These are phyloP conservation scores for Penicillium daleae DNA, from an alignment of 495 filamentous ascomycete genomes.

Conservation along the genomic window DNA sequence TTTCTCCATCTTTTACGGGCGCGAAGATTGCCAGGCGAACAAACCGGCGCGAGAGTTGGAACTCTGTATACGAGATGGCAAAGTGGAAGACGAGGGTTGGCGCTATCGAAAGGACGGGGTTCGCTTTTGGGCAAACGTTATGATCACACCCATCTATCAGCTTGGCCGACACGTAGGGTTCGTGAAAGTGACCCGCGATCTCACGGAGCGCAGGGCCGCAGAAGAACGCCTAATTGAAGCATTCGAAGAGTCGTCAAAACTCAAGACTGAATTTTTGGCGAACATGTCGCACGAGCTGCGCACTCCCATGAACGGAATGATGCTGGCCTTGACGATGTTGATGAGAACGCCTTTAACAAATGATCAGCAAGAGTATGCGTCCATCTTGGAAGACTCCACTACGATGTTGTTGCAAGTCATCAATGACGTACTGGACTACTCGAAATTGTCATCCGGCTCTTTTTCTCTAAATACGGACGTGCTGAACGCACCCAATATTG, in stretches of 20 bases:
- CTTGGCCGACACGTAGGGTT: conserved; percentile 63
- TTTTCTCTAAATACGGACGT: conserved; percentile 79
- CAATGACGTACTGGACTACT: conserved; percentile 88
- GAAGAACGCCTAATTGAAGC: conserved; percentile 61
- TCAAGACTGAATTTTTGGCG: conserved; percentile 70
- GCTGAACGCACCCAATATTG: conserved; percentile 62
- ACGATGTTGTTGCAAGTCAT: conserved; percentile 84
- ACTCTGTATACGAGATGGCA: conserved; percentile 61
- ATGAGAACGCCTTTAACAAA: conserved; percentile 65
- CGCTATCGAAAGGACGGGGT: conserved; percentile 64
- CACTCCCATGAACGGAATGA: conserved; percentile 78
- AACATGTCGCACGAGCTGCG: conserved; percentile 93
- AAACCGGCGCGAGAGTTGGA: conserved; percentile 62
- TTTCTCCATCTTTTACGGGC: conserved; percentile 65
- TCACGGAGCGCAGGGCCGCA: conserved; percentile 63
- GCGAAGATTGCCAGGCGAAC: conserved; percentile 52
- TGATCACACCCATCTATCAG: conserved; percentile 64
- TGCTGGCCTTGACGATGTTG: conserved; percentile 72
- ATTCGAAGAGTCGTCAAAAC: conserved; percentile 65
- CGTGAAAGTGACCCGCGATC: conserved; percentile 66
- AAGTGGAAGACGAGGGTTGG: conserved; percentile 69
- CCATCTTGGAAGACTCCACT: conserved; percentile 79
- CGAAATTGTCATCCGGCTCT: conserved; percentile 83
- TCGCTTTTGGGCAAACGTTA: conserved; percentile 70
- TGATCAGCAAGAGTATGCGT: conserved; percentile 74